These are phyloP conservation scores for Penicillium aurantiogriseum DNA, from an alignment of 2,329 filamentous ascomycete genomes.

Conservation along the genomic window DNA sequence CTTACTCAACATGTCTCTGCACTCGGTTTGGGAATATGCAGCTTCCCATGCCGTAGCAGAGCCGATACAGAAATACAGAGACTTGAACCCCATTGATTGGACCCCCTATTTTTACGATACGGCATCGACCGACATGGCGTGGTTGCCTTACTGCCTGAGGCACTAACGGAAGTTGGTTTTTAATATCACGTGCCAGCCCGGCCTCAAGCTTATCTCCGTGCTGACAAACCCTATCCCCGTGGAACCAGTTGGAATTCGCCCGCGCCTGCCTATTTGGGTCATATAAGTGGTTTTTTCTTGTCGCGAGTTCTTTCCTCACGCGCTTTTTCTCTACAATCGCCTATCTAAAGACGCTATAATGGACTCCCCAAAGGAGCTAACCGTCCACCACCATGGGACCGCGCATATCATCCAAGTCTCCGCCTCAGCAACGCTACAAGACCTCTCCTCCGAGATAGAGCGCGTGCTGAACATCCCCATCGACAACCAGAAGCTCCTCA, in stretches of 20 bases:
- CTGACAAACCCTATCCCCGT: constrained; percentile 35
- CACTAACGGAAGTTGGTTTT: background rate
- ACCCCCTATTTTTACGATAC: too few species aligned
- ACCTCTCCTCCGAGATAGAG: constrained; percentile 40
- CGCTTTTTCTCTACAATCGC: background rate
- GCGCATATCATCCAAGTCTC: constrained; percentile 50
- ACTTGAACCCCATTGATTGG: too few species aligned
- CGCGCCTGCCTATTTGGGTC: constrained; percentile 15
- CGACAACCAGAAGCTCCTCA: constrained; percentile 47
- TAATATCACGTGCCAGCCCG: background rate
- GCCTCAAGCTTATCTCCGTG: constrained; percentile 26
- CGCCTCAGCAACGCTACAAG: constrained; percentile 51
- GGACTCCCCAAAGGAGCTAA: constrained; percentile 40
- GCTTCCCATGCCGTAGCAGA: too few species aligned
- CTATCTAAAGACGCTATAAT: background rate
- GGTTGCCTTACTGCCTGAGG: background rate
- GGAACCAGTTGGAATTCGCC: constrained; percentile 31
- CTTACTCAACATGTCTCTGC: too few species aligned
- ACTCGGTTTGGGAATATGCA: too few species aligned
- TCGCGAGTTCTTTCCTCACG: background rate
- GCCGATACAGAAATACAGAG: too few species aligned
- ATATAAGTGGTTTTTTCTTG: constrained; percentile 5
- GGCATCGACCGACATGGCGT: too few species aligned
- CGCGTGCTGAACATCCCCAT: constrained; percentile 39
- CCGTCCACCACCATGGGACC: constrained; percentile 56